Conservation (phyloP, 345 rosid species). For the Corchorus capsularis region DNA sequence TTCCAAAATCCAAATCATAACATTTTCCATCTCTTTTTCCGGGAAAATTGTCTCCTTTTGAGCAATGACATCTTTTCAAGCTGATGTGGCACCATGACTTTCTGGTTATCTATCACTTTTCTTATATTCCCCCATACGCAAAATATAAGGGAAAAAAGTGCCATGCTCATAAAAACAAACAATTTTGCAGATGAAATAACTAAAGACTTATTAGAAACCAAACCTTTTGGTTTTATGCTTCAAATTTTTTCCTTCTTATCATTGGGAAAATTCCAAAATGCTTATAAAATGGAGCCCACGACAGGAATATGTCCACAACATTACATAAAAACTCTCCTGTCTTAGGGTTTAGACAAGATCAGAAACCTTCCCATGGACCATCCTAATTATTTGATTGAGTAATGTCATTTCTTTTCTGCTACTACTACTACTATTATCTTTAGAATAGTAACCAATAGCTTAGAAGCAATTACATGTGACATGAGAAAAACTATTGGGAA, state of each 20-base stretch:
- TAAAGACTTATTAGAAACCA: neutral
- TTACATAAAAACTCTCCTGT: neutral
- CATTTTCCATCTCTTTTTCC: slow-evolving; percentile 4
- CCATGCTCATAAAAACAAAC: neutral
- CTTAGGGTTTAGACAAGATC: neutral
- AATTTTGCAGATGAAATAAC: neutral
- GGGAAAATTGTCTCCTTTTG: slow-evolving; percentile 6
- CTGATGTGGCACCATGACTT: slow-evolving; percentile 14
- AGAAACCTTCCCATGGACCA: neutral
- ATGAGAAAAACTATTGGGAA: slow-evolving; percentile 1
- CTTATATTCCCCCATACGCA: neutral
- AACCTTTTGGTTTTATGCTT: neutral
- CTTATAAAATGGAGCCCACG: slow-evolving; percentile 13
- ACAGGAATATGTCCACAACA: neutral
- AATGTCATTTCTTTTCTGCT: neutral
- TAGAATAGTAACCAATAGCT: neutral
- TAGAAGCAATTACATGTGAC: slow-evolving; percentile 6
- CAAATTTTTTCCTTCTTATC: neutral
- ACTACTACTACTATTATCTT: no score
- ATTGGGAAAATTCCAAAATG: neutral
- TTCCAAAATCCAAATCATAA: neutral
- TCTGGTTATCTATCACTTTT: neutral
- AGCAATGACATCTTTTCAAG: slow-evolving; percentile 6
- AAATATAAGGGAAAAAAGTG: neutral
- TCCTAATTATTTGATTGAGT: neutral